These are phyloP conservation scores for Hericium erinaceus DNA, from an alignment of 768 basidiomycete species.

Conservation along the genomic window DNA sequence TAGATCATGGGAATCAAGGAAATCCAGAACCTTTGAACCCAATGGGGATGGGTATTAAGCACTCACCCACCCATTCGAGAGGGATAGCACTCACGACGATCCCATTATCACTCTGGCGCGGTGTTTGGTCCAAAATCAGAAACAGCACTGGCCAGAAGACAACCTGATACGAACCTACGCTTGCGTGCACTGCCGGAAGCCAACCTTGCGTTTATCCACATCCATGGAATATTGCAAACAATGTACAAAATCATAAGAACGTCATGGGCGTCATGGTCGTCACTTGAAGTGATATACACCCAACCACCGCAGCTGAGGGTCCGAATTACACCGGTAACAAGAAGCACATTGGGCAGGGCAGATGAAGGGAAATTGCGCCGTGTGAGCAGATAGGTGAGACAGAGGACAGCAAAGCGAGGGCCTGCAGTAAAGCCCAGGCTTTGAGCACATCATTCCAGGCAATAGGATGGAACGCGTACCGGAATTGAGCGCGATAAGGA, in stretches of 20 bases:
- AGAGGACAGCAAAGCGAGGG: constrained; percentile 64
- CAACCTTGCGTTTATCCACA: constrained; percentile 54
- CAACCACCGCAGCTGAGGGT: constrained; percentile 84
- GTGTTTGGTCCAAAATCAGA: not conserved
- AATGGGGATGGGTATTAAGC: not conserved
- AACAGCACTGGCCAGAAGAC: not conserved
- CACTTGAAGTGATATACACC: constrained; percentile 83
- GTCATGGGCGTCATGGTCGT: constrained; percentile 80
- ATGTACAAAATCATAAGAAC: constrained; percentile 85
- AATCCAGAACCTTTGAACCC: constrained; percentile 54
- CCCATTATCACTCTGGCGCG: constrained; percentile 42
- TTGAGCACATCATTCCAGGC: not conserved
- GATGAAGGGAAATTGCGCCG: constrained; percentile 28
- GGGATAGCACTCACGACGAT: constrained; percentile 29
- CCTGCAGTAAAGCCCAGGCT: constrained; percentile 14
- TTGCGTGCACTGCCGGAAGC: constrained; percentile 42
- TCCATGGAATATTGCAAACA: constrained; percentile 81
- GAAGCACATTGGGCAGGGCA: constrained; percentile 38
- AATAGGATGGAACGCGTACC: constrained; percentile 28
- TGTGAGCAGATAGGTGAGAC: constrained; percentile 53
- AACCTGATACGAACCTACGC: constrained; percentile 36
- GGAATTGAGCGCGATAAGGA: constrained; percentile 79
- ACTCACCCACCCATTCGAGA: not conserved
- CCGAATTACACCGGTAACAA: constrained; percentile 55
- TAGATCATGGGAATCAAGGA: constrained; percentile 68